Evolutionary conservation across 2,329 filamentous ascomycete species (phyloP), one percentile per base, ranked within the genome.

Genomic region (Arthroderma sp.): DNA sequence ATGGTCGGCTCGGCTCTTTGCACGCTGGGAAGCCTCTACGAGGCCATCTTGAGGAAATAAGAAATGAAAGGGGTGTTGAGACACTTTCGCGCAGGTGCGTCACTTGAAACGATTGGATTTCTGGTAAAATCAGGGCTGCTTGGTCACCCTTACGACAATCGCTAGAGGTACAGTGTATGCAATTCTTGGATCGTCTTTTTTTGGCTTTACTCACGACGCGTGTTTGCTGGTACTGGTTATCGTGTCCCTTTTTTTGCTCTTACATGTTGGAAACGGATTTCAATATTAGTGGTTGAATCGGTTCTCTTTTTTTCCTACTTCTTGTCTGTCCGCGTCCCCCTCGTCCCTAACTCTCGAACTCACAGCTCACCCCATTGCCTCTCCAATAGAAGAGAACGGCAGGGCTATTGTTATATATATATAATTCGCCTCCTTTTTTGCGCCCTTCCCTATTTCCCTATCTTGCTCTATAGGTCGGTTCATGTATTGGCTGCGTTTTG

Each of bases 21-120:
- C 2, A 66, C 66, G 37, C 61, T 76, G 37, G 69, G 71, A 23
- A 72, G 72, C 58, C 59, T 77, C 56, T 77, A 77, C 55, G 74
- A 77, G 63, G 74, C 74, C 44, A 74, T 76, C 58, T 63, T 76
- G 63, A 70, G 68, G 59, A 74, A 71, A 56, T 63, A 44, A 4
- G 41, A 23, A 44, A 44, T 17, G 17, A 17, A 13, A n/a, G n/a
- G n/a, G n/a, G 17, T 9, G 5, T 8, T 21, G 41, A 55, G 15
- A 11, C 33, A 21, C 31, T 38, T 31, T 31, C 44, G 8, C 19
- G 1, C 21, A 4, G 9, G 25, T 51, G 44, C 44, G 33, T 33
- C 44, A 9, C 44, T 31, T 2, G 21, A 51, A 5, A 7, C 44
- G 44, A 31, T 51, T 51, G 44, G 44, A 31, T 51, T 51, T 51